Conservation (phyloP, 441 rosid genomes). For the Pelargonium fulgidum region DNA sequence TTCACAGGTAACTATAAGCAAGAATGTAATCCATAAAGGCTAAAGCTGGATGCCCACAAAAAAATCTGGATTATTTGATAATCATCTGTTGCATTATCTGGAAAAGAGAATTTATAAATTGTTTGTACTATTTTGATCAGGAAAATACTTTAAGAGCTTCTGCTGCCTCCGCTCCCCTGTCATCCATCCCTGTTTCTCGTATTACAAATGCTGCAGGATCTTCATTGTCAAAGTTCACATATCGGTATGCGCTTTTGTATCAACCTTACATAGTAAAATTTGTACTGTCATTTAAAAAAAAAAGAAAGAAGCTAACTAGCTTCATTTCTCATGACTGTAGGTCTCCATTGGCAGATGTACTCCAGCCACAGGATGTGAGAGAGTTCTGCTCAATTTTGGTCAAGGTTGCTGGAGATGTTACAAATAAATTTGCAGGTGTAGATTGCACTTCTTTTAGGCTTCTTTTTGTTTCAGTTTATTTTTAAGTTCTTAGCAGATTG, state of each 20-base stretch:
- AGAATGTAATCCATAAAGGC: background rate
- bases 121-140: constrained; percentile 21
- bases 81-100: background rate
- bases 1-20: constrained; percentile 40
- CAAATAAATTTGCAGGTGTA: background rate
- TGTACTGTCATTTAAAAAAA: background rate
- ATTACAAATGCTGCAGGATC: constrained; percentile 28
- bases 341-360: background rate
- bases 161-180: constrained; percentile 24
- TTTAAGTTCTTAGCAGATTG: background rate
- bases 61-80: background rate
- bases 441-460: background rate
- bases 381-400: constrained; percentile 1
- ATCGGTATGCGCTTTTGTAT: constrained; percentile 38
- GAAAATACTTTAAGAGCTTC: constrained; percentile 28
- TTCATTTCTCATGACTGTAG: constrained; percentile 11
- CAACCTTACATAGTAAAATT: background rate
- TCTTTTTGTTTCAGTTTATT: background rate
- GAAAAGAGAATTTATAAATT: background rate
- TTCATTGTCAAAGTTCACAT: constrained; percentile 40
- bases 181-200: constrained; percentile 27
- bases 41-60: too few species aligned
- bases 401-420: background rate
- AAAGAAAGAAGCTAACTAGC: constrained; percentile 21
- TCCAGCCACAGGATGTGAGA: background rate